Evolutionary conservation across 2,329 filamentous ascomycete species (phyloP).

Genomic region (Botrytis aclada): DNA sequence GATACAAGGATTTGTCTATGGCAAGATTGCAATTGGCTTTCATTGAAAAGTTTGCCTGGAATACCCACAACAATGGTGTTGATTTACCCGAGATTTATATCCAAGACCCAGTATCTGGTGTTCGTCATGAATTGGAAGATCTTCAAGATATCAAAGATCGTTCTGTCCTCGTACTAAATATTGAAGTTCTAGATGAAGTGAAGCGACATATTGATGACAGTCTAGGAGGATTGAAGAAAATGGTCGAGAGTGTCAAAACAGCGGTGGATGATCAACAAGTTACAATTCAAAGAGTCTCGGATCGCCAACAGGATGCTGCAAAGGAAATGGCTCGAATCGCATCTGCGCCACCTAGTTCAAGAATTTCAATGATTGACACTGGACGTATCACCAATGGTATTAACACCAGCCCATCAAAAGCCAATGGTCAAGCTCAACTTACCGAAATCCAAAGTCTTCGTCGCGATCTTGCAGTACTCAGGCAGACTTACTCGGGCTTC

Average conservation of each 20-base stretch:
- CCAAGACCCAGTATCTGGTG: slow-evolving; percentile 89
- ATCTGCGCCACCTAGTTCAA: slow-evolving; percentile 29
- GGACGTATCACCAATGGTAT: slow-evolving; percentile 26
- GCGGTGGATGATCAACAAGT: slow-evolving; percentile 79
- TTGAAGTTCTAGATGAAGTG: slow-evolving; percentile 91
- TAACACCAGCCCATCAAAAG: slow-evolving; percentile 34
- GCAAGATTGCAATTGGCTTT: slow-evolving; percentile 90
- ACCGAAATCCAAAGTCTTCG: slow-evolving; percentile 78
- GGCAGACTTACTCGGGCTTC: slow-evolving; percentile 91
- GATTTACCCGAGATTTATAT: slow-evolving; percentile 98
- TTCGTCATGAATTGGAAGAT: slow-evolving; percentile 96
- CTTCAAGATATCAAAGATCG: slow-evolving; percentile 90
- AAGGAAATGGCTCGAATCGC: slow-evolving; percentile 70
- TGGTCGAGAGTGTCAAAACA: slow-evolving; percentile 83
- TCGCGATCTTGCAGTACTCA: slow-evolving; percentile 83
- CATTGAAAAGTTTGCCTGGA: slow-evolving; percentile 99
- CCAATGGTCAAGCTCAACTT: slow-evolving; percentile 55
- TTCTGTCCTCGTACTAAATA: slow-evolving; percentile 89
- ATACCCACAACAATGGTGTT: slow-evolving; percentile 87
- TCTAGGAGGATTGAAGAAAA: slow-evolving; percentile 70
- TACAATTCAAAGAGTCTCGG: slow-evolving; percentile 81
- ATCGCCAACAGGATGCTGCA: slow-evolving; percentile 83
- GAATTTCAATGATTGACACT: slow-evolving; percentile 33
- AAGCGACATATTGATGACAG: slow-evolving; percentile 96
- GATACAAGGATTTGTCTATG: slow-evolving; percentile 78